Evolutionary conservation across 768 basidiomycete species (phyloP).

Genomic region (Lentinula sp.): DNA sequence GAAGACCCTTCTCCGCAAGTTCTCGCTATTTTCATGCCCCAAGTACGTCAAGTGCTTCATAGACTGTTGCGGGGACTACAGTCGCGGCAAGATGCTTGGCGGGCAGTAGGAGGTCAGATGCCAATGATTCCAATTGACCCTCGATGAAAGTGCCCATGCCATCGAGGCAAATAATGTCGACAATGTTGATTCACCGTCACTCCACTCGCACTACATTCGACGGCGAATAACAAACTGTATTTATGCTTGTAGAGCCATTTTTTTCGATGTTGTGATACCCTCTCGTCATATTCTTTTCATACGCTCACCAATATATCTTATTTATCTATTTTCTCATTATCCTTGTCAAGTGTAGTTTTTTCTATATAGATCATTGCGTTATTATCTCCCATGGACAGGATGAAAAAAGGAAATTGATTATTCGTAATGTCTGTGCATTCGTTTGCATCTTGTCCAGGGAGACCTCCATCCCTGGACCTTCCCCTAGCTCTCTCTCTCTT

Average conservation of each 20-base stretch:
- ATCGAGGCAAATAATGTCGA: too few relatives aligned
- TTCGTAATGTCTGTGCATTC: not conserved
- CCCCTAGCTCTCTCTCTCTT: too few relatives aligned
- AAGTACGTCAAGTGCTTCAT: slow-evolving; percentile 6
- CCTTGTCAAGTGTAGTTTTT: not conserved
- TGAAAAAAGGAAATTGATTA: not conserved
- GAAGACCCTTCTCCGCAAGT: slow-evolving; percentile 7
- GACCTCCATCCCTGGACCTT: too few relatives aligned
- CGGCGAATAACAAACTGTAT: too few relatives aligned
- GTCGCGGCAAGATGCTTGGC: slow-evolving; percentile 6
- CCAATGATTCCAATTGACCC: slow-evolving; percentile 6
- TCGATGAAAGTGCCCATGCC: not conserved
- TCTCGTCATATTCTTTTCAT: not conserved
- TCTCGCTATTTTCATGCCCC: slow-evolving; percentile 7
- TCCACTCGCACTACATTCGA: not conserved
- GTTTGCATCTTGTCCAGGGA: too few relatives aligned
- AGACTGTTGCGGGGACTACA: slow-evolving; percentile 6
- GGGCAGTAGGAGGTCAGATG: slow-evolving; percentile 6
- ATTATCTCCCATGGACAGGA: not conserved
- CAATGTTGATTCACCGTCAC: not conserved
- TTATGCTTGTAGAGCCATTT: too few relatives aligned
- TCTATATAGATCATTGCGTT: not conserved
- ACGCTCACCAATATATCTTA: not conserved
- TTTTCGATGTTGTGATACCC: not conserved
- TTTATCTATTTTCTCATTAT: not conserved